phyloP scores from a whole-genome alignment of 805 yeast species.

The Geotrichum ghanense region DNA sequence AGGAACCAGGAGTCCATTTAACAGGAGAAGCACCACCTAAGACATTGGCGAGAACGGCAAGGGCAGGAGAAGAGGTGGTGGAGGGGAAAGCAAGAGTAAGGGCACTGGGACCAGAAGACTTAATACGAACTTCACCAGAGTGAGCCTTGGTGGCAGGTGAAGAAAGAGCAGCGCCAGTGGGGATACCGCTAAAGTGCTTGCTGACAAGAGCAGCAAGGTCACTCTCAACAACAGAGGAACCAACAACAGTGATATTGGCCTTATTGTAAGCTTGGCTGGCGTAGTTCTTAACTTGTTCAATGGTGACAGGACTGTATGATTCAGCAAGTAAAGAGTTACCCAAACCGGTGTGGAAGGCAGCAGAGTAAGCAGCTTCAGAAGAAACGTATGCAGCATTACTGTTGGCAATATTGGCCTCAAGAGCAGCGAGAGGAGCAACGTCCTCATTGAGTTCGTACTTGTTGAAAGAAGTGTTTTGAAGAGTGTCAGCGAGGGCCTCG shows the following conservation, averaged over 20 bases:
- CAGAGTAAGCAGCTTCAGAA: slow-evolving; percentile 64
- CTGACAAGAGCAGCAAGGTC: slow-evolving; percentile 60
- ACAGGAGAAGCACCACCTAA: slow-evolving; percentile 39
- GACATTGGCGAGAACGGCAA: slow-evolving; percentile 60
- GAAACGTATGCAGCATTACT: slow-evolving; percentile 48
- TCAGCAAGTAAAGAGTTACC: slow-evolving; percentile 76
- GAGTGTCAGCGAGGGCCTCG: slow-evolving; percentile 65
- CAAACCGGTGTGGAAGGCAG: slow-evolving; percentile 77
- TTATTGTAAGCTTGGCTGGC: slow-evolving; percentile 59
- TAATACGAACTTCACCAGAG: slow-evolving; percentile 51
- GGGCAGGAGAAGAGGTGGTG: slow-evolving; percentile 36
- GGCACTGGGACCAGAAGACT: slow-evolving; percentile 54
- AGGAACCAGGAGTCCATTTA: slow-evolving; percentile 41
- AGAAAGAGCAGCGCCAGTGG: slow-evolving; percentile 45
- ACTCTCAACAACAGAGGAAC: slow-evolving; percentile 57
- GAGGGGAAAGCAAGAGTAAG: slow-evolving; percentile 80
- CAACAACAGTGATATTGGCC: slow-evolving; percentile 60
- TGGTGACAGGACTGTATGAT: slow-evolving; percentile 43
- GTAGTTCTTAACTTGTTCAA: slow-evolving; percentile 54
- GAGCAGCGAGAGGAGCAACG: slow-evolving; percentile 65
- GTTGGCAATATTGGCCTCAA: slow-evolving; percentile 39
- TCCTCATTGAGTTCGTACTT: slow-evolving; percentile 76
- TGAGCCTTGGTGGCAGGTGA: slow-evolving; percentile 34
- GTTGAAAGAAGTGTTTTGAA: slow-evolving; percentile 57
- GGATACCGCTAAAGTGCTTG: slow-evolving; percentile 47